A percentile compares a stretch with the other conserved stretches of the same genome.
Evolutionary conservation across 2,329 filamentous ascomycete species (phyloP).

Genomic region (Paraconiothyrium sp.): DNA sequence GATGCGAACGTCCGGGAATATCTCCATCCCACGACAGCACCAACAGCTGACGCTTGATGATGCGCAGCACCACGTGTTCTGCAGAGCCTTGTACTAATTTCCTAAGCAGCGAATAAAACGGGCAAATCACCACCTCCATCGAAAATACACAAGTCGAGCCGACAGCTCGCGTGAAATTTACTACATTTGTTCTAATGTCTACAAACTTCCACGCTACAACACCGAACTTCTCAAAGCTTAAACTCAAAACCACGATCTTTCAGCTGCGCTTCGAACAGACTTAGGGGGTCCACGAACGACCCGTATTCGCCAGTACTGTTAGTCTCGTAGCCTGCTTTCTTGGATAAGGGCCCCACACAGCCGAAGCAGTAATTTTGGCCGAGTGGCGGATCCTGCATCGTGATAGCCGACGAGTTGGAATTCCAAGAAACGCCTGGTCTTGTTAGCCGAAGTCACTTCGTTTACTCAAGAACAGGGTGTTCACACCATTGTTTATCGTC

Average conservation of each 20-base stretch:
- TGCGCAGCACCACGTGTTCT: not conserved
- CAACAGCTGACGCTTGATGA: not conserved
- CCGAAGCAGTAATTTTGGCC: conserved; percentile 22
- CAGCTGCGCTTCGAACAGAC: conserved; percentile 19
- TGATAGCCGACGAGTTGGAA: conserved; percentile 9
- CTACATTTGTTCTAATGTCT: not conserved
- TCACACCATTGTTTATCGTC: conserved; percentile 20
- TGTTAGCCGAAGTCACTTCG: not conserved
- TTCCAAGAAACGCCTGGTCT: conserved; percentile 20
- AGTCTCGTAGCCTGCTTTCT: conserved; percentile 4
- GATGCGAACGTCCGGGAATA: not conserved
- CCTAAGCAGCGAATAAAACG: not conserved
- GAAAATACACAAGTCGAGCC: not conserved
- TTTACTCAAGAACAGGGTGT: not conserved
- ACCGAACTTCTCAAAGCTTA: not conserved
- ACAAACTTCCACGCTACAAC: not conserved
- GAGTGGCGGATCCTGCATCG: conserved; percentile 16
- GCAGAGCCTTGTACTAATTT: not conserved
- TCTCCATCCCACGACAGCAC: too few species aligned
- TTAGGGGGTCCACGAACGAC: conserved; percentile 17
- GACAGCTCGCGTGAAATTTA: not conserved
- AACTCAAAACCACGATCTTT: conserved; percentile 22
- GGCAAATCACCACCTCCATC: not conserved
- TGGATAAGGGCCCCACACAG: conserved; percentile 18
- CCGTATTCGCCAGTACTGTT: conserved; percentile 16